A percentile compares a stretch with the other conserved stretches of the same genome.
phyloP scores from a whole-genome alignment of 768 basidiomycete genomes.

The Xerocomus spinulosus region DNA sequence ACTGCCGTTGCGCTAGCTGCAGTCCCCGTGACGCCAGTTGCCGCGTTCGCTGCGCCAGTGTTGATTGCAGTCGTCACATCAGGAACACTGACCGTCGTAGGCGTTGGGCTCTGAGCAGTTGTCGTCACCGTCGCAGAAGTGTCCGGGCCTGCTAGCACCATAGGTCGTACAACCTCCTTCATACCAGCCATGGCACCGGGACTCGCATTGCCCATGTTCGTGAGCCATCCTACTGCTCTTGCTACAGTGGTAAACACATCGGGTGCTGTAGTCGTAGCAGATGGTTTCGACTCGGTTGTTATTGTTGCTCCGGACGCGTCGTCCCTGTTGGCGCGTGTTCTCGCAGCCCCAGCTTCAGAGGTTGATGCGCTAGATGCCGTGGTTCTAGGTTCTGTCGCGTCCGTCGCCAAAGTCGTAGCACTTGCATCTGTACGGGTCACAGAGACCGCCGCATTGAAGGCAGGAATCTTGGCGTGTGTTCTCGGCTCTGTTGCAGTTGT shows the following conservation, averaged over 20 bases:
- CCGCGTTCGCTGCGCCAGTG: background rate
- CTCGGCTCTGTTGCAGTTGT: background rate
- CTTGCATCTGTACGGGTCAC: background rate
- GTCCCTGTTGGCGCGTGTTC: background rate
- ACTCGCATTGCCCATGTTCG: no score
- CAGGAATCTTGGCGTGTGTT: no score
- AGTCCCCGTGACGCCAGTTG: no score
- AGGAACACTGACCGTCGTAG: background rate
- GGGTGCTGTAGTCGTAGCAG: background rate
- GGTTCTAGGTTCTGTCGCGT: background rate
- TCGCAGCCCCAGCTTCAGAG: background rate
- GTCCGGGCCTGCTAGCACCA: no score
- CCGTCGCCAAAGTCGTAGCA: no score
- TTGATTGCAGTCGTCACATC: background rate
- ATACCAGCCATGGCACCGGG: no score
- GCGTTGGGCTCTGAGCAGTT: background rate
- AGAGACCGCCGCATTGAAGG: background rate
- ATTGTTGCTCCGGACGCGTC: no score
- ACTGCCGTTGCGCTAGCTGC: no score
- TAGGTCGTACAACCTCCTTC: no score
- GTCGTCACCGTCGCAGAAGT: background rate
- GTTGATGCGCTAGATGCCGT: background rate
- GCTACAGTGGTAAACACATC: background rate
- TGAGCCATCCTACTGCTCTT: background rate
- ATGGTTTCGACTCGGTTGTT: no score